phyloP scores from a whole-genome alignment of 176 grass and related monocot genomes.

The Typha latifolia region DNA sequence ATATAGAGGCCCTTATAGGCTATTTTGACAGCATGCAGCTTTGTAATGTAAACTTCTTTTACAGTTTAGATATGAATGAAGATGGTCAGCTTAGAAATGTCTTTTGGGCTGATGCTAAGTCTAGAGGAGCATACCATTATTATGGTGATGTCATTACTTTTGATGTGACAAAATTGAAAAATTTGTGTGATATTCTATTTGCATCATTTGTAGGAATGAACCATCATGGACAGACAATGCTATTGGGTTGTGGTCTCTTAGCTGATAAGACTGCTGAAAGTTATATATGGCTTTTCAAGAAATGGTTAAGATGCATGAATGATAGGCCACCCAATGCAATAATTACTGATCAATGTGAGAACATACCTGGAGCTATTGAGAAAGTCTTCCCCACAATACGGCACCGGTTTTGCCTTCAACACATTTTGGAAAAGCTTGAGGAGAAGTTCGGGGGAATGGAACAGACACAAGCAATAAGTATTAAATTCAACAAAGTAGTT shows the following conservation, averaged over 20 bases:
- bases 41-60: slow-evolving; percentile 63
- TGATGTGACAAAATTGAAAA: slow-evolving; percentile 48
- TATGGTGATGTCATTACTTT: slow-evolving; percentile 70
- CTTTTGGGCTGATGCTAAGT: slow-evolving; percentile 74
- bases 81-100: slow-evolving; percentile 76
- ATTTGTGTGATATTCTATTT: slow-evolving; percentile 57
- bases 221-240: slow-evolving; percentile 51
- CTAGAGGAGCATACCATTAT: slow-evolving; percentile 56
- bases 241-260: slow-evolving; percentile 66
- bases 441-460: slow-evolving; percentile 47
- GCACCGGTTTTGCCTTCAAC: slow-evolving; percentile 62
- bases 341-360: slow-evolving; percentile 65
- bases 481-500: slow-evolving; percentile 41
- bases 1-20: slow-evolving; percentile 54
- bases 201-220: slow-evolving; percentile 63
- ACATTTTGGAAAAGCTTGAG: slow-evolving; percentile 62
- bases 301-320: slow-evolving; percentile 68
- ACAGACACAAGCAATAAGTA: slow-evolving; percentile 44
- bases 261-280: slow-evolving; percentile 55
- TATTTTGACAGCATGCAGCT: slow-evolving; percentile 73
- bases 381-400: slow-evolving; percentile 54
- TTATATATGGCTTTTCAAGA: slow-evolving; percentile 73
- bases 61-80: slow-evolving; percentile 75
- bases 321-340: slow-evolving; percentile 48
- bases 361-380: slow-evolving; percentile 51